Percentiles rank a stretch among this genome's conserved stretches.
Evolutionary conservation across 495 filamentous ascomycete genomes (phyloP).

Genomic region (Chaetomium fimeti): DNA sequence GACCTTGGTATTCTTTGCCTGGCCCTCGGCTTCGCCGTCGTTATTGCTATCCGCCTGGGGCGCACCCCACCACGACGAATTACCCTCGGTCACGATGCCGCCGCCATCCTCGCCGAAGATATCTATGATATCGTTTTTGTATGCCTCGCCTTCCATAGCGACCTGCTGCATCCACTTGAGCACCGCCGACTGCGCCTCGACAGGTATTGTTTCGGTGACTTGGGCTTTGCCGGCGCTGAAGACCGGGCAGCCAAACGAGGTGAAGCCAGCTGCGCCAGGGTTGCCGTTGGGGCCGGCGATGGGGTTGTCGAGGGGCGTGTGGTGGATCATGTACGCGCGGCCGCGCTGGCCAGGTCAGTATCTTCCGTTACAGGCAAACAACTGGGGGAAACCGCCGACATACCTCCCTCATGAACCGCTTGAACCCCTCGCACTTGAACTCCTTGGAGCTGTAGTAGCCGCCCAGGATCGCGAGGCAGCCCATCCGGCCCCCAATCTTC

Average conservation of each 20-base stretch:
- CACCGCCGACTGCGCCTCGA: conserved; percentile 36
- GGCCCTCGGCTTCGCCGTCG: background rate
- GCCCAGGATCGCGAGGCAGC: conserved; percentile 43
- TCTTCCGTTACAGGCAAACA: background rate
- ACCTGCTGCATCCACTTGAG: conserved; percentile 50
- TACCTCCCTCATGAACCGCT: conserved; percentile 49
- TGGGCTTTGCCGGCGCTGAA: conserved; percentile 45
- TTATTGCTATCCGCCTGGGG: conserved; percentile 6
- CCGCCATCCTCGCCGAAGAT: conserved; percentile 19
- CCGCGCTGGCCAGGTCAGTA: conserved; percentile 45
- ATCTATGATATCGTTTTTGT: conserved; percentile 37
- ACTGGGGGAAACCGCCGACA: conserved; percentile 16
- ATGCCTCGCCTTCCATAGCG: conserved; percentile 32
- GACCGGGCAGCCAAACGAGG: conserved; percentile 45
- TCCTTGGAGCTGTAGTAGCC: conserved; percentile 37
- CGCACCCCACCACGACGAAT: conserved; percentile 13
- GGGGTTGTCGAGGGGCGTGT: conserved; percentile 46
- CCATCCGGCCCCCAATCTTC: conserved; percentile 38
- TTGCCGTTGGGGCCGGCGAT: conserved; percentile 49
- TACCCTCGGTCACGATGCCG: background rate
- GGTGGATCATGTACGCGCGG: conserved; percentile 59
- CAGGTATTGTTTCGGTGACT: conserved; percentile 41
- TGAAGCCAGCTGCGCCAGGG: conserved; percentile 31
- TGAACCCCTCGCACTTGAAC: conserved; percentile 43
- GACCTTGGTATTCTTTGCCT: background rate